phyloP scores from a whole-genome alignment of 2,329 filamentous ascomycete genomes.

The Claviceps pazoutovae region DNA sequence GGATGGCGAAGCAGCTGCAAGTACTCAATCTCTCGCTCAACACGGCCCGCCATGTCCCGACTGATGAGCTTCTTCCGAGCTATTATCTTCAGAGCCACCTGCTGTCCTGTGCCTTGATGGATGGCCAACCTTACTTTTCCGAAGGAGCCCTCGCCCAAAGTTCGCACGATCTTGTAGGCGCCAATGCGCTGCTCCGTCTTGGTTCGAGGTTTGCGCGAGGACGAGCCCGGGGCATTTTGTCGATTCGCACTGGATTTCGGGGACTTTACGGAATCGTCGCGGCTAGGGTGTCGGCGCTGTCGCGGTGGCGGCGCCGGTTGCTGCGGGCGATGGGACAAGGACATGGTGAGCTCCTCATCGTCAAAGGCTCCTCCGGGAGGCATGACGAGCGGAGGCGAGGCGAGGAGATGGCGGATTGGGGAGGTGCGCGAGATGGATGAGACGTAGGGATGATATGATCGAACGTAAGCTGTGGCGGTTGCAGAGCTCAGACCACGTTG shows the following conservation, averaged over 20 bases:
- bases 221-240: slow-evolving; percentile 21
- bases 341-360: slow-evolving; percentile 73
- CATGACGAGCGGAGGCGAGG: slow-evolving; percentile 23
- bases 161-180: slow-evolving; percentile 81
- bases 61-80: slow-evolving; percentile 91
- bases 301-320: slow-evolving; percentile 15
- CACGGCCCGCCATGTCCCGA: slow-evolving; percentile 91
- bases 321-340: slow-evolving; percentile 44
- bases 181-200: slow-evolving; percentile 74
- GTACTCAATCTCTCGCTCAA: slow-evolving; percentile 97
- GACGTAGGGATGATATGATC: no score
- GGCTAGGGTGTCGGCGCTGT: slow-evolving; percentile 10
- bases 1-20: slow-evolving; percentile 89
- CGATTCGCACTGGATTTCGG: slow-evolving; percentile 14
- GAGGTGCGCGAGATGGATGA: neutral
- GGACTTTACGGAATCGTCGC: slow-evolving; percentile 11
- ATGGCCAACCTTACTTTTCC: slow-evolving; percentile 97
- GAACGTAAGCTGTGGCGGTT: no score
- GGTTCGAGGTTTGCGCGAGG: slow-evolving; percentile 27
- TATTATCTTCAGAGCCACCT: slow-evolving; percentile 97
- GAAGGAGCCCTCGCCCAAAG: slow-evolving; percentile 91
- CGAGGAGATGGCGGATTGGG: neutral
- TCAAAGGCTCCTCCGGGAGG: slow-evolving; percentile 48
- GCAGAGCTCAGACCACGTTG: neutral
- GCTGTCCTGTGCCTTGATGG: slow-evolving; percentile 81